Evolutionary conservation across 495 filamentous ascomycete genomes (phyloP), one percentile per base, ranked within the genome.

Genomic region (Penicillium nucicola): DNA sequence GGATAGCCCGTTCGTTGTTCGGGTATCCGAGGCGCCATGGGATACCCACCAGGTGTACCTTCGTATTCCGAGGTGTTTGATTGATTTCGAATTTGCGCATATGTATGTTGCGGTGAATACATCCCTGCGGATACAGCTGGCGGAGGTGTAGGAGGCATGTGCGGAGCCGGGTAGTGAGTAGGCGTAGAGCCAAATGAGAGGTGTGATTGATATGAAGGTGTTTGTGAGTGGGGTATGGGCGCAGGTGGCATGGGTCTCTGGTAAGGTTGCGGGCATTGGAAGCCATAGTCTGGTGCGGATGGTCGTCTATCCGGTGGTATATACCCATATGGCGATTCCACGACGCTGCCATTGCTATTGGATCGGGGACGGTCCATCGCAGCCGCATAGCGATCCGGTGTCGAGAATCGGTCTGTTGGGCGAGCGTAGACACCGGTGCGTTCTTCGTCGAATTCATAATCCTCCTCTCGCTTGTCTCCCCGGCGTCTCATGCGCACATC

Each of bases 401-500:
- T 80, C n/a, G 70, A 67, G 45, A 78, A 81, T 7, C 68, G 65
- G 47, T 89, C 85, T 1, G 85, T 81, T 2, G 78, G 75, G 23
- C 82, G 77, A 25, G 79, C 71, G 52, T 82, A 81, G 4, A 73
- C 62, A 8, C 56, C 56, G 2, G 54, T 36, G 41, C 87, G 82
- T 3, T 89, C 85, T 32, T 86, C 84, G 38, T 85, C 81, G 48
- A 80, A 82, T 25, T 84, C 82, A 34, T 74, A 86, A 31, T 83
- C 81, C 33, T 81, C 78, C 38, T 84, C 78, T 13, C 66, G 63
- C 77, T 95, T 90, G 52, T 81, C 81, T 25, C 91, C 88, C 18
- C 90, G 85, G 50, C 92, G 83, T 68, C 93, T 85, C 93, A 98
- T 98, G 37, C 93, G 84, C 13, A 98, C 93, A 78, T 98, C 93